Evolutionary conservation across 108 stramenopile species (phyloP).

Genomic region (Cylindrotheca closterium): DNA sequence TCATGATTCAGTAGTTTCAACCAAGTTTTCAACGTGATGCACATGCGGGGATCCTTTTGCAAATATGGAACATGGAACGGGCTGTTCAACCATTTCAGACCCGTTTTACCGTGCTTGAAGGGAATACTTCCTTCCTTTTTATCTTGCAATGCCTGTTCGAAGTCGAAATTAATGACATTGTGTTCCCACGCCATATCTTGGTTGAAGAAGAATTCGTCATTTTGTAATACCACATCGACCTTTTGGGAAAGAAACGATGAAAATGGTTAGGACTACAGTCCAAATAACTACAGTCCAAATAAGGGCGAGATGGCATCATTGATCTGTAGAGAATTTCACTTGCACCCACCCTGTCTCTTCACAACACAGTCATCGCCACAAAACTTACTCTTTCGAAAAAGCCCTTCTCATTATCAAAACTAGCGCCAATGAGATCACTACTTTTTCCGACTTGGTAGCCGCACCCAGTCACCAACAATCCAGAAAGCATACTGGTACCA

Average conservation of each 20-base stretch:
- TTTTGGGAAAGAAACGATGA: too few relatives aligned
- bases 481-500: conserved; percentile 80
- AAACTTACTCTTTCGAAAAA: conserved; percentile 75
- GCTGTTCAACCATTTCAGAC: conserved; percentile 64
- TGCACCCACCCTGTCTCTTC: too few relatives aligned
- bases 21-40: conserved; percentile 88
- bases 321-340: too few relatives aligned
- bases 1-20: conserved; percentile 67
- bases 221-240: conserved; percentile 79
- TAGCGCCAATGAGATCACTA: conserved; percentile 35
- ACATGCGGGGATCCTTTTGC: conserved; percentile 94
- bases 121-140: conserved; percentile 49
- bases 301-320: too few relatives aligned
- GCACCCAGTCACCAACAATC: conserved; percentile 63
- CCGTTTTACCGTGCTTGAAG: conserved; percentile 58
- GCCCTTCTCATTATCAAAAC: conserved; percentile 88
- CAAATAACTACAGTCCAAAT: too few relatives aligned
- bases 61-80: conserved; percentile 70
- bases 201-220: conserved; percentile 80
- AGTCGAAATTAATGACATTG: conserved; percentile 67
- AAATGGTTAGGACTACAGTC: too few relatives aligned
- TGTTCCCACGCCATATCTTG: conserved; percentile 75
- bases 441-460: conserved; percentile 66
- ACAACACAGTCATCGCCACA: too few relatives aligned
- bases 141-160: conserved; percentile 52